Percentiles rank a stretch among this genome's conserved stretches.
Conservation (phyloP, 768 basidiomycete species). For the Thelephora aurantiotincta region DNA sequence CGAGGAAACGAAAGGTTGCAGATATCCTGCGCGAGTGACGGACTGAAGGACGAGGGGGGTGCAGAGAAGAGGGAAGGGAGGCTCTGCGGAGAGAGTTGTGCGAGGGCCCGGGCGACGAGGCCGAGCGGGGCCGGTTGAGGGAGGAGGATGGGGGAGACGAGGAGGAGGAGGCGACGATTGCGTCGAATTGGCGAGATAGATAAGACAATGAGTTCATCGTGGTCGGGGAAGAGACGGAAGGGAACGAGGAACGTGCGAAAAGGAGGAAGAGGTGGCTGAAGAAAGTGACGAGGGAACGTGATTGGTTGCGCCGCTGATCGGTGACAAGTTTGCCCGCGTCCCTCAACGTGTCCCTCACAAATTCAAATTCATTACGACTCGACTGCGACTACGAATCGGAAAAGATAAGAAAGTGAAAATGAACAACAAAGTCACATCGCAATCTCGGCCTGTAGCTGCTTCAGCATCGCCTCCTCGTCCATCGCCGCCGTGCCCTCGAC, state of each 20-base stretch:
- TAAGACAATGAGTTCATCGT: conserved; percentile 73
- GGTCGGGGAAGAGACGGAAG: conserved; percentile 1
- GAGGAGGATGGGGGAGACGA: conserved; percentile 26
- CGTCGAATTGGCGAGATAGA: conserved; percentile 75
- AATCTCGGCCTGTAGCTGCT: conserved; percentile 75
- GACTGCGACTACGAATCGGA: neutral
- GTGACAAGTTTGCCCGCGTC: no score
- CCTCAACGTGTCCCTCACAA: neutral
- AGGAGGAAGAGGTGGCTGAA: no score
- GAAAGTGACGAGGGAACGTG: no score
- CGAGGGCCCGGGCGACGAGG: conserved; percentile 7
- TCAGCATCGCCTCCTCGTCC: conserved; percentile 82
- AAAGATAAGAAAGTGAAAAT: neutral
- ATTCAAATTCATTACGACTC: neutral
- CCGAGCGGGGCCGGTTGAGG: conserved; percentile 12
- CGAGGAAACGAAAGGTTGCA: neutral
- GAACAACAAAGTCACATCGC: conserved; percentile 43
- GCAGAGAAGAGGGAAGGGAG: no score
- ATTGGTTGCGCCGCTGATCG: no score
- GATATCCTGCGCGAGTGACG: neutral
- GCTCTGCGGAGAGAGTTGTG: neutral
- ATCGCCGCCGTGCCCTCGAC: conserved; percentile 24
- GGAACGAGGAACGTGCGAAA: no score
- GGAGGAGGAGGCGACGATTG: conserved; percentile 45
- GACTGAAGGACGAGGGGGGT: neutral